Evolutionary conservation across 352 stramenopile genomes (phyloP).

Genomic region (Globisporangium spinosum): DNA sequence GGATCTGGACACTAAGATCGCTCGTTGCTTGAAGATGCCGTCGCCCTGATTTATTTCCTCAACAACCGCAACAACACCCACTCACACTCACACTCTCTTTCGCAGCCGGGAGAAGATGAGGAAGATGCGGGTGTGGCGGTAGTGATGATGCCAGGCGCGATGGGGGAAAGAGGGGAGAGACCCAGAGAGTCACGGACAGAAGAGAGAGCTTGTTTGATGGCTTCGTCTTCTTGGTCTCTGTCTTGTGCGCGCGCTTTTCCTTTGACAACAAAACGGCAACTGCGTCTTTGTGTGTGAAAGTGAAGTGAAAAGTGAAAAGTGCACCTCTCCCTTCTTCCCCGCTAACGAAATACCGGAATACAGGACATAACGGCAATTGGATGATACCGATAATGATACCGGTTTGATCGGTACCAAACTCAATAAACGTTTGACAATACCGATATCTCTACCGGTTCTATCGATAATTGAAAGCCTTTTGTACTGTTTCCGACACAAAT

Average conservation of each 20-base stretch:
- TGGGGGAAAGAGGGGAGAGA: neutral
- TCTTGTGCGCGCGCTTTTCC: neutral
- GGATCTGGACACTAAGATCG: neutral
- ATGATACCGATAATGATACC: neutral
- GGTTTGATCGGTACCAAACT: neutral
- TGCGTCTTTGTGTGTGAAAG: neutral
- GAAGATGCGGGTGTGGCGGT: neutral
- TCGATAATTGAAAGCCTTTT: neutral
- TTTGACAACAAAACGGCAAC: slow-evolving; percentile 7
- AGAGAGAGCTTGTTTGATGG: neutral
- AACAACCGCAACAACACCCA: neutral
- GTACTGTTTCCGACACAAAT: neutral
- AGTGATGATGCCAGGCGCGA: neutral
- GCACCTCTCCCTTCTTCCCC: neutral
- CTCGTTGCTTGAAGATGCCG: slow-evolving; percentile 6
- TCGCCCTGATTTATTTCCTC: slow-evolving; percentile 5
- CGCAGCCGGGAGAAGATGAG: neutral
- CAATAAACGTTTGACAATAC: neutral
- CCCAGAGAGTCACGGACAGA: no score
- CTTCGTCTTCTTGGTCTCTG: neutral
- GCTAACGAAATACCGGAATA: neutral
- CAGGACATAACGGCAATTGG: neutral
- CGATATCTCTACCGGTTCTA: neutral
- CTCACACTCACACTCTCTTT: neutral
- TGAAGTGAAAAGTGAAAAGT: neutral